Evolutionary conservation across 768 basidiomycete species (phyloP).

Genomic region (Kwoniella dendrophila): DNA sequence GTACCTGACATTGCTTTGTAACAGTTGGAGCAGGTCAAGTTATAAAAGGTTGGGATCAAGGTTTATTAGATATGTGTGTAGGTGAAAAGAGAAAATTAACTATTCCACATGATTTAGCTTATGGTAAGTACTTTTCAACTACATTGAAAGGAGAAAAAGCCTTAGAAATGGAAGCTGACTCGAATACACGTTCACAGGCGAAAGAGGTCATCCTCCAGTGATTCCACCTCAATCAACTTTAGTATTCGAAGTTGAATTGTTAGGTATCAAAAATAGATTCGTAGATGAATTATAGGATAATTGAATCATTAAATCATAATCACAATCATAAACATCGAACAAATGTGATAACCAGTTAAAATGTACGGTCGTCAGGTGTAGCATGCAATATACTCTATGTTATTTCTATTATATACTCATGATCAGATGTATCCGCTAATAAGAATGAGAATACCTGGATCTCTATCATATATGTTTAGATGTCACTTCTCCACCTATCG

Average conservation of each 20-base stretch:
- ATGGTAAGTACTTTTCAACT: slow-evolving; percentile 64
- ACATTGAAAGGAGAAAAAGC: too few relatives aligned
- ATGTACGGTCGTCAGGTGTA: too few relatives aligned
- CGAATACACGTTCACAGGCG: slow-evolving; percentile 24
- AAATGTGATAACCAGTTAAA: too few relatives aligned
- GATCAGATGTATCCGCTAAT: too few relatives aligned
- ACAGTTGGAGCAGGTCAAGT: slow-evolving; percentile 56
- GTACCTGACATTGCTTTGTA: slow-evolving; percentile 1
- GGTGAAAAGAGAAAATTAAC: slow-evolving; percentile 85
- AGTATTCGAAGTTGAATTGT: slow-evolving; percentile 83
- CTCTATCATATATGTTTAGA: slow-evolving; percentile 2
- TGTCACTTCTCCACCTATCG: slow-evolving; percentile 16
- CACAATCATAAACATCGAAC: too few relatives aligned
- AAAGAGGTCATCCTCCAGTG: slow-evolving; percentile 70
- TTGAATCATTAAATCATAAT: too few relatives aligned
- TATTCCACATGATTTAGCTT: slow-evolving; percentile 77
- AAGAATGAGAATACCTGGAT: too few relatives aligned
- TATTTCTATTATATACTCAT: too few relatives aligned
- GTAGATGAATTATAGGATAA: slow-evolving; percentile 40
- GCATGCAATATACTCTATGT: too few relatives aligned
- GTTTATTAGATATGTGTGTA: slow-evolving; percentile 70
- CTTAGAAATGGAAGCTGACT: too few relatives aligned
- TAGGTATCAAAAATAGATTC: slow-evolving; percentile 62
- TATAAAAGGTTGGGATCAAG: slow-evolving; percentile 57
- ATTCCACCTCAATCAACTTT: slow-evolving; percentile 80